Evolutionary conservation across 2,329 filamentous ascomycete species (phyloP), one percentile per base, ranked within the genome.

Genomic region (Triangularia verruculosa): DNA sequence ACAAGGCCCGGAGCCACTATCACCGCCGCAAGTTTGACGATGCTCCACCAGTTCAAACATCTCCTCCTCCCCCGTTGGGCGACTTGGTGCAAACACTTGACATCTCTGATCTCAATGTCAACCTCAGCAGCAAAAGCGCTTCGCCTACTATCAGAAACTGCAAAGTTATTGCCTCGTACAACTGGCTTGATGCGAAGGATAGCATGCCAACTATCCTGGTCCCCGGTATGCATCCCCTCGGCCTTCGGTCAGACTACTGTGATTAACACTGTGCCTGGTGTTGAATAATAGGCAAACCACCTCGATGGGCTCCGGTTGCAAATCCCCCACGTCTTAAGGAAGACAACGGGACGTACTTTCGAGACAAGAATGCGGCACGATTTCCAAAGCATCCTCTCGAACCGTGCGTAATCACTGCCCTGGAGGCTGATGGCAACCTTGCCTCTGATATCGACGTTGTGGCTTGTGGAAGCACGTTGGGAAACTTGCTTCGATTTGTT

Each of bases 381-480:
- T 84, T 76, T 61, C 79, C 83, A 1, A 68, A 70, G 2, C 79
- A 85, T 68, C 83, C 83, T 0, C 74, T 82, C 20, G 82, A 86
- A 61, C 80, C 85, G 1, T 76, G 80, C 0, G 75, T 85, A 6
- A 68, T 71, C 1, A 72, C 72, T 0, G 55, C 79, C 1, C 64
- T 85, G 1, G 70, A 70, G 1, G 69, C 74, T 8, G 69, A 81
- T 2, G 74, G 78, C 0, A 66, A 73, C 1, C 77, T 70, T 27
- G 57, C 80, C 57, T 39, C 71, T 1, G 67, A 74, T 0, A 64
- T 88, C 32, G 83, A 90, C 68, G 68, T 91, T 1, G 78, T 87
- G 30, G 84, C 78, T 0, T 91, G 88, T 64, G 79, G 80, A 0
- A 89, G 82, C 67, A 89, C 86, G 0, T 64, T 90, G 0, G 83